phyloP scores from a whole-genome alignment of 495 filamentous ascomycete species.

The Xylaria palmicola region DNA sequence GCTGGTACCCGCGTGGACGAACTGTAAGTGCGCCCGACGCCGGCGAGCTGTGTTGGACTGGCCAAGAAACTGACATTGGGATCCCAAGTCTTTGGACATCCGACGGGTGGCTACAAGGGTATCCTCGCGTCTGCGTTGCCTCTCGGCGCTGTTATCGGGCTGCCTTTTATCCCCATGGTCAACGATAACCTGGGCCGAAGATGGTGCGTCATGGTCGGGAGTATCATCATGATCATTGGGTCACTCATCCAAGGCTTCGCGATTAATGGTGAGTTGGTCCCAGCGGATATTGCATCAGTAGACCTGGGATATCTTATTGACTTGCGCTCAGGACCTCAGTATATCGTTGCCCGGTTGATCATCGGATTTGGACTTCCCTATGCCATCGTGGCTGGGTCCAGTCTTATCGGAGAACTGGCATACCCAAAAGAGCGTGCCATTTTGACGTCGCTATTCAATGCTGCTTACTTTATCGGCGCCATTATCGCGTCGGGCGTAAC shows the following conservation, averaged over 20 bases:
- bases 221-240: constrained; percentile 55
- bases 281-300: not conserved
- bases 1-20: constrained; percentile 56
- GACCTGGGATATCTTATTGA: not conserved
- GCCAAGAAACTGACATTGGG: not conserved
- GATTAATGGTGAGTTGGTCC: constrained; percentile 39
- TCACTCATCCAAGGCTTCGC: constrained; percentile 55
- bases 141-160: constrained; percentile 48
- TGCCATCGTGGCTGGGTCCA: constrained; percentile 63
- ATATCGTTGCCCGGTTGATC: constrained; percentile 62
- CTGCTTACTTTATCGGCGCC: constrained; percentile 61
- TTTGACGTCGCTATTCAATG: constrained; percentile 67
- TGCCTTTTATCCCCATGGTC: constrained; percentile 58
- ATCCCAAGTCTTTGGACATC: constrained; percentile 41
- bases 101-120: constrained; percentile 44
- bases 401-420: constrained; percentile 63
- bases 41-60: constrained; percentile 16
- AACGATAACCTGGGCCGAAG: constrained; percentile 57
- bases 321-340: constrained; percentile 48
- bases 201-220: constrained; percentile 60
- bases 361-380: constrained; percentile 66
- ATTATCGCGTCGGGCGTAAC: constrained; percentile 59
- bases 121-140: constrained; percentile 46
- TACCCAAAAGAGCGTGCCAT: constrained; percentile 67
- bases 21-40: constrained; percentile 45